Evolutionary conservation across 176 grass and related monocot species (phyloP), one percentile per base, ranked within the genome.

Genomic region (Hordeum marinum): DNA sequence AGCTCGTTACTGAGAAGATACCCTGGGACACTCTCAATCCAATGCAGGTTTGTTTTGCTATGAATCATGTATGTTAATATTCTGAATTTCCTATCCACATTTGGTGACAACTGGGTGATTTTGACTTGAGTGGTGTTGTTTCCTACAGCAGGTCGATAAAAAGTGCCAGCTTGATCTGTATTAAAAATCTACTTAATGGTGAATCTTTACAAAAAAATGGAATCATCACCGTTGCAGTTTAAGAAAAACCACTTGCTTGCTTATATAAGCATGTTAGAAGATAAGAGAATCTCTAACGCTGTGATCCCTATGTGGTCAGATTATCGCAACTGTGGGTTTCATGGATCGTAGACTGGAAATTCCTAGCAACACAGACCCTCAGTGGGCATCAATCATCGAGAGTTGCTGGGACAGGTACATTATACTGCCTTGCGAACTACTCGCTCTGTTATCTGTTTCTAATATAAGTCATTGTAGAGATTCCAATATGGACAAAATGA

Each of bases 21-120:
- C 96, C 96, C 32, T 98, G 96, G 96, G 90, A 94, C 55, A 90
- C 93, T 89, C 90, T 98, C 75, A 98, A 95, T 89, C 78, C 89
- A 14, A 90, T 95, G 82, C 96, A 98, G 93, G 96, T 95, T 63
- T 4, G 18, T 83, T 63, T 50, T 5, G 35, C 42, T 25, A 82
- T 13, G 25, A 34, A 59, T 77, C 64, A 55, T 46, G 0, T 42
- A 23, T n/a, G 3, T 81, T 29, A 54, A 4, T 48, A 25, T 32
- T 40, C 42, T 4, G 11, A 39, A 8, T 70, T 59, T 46, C 62
- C 7, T 7, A 29, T 62, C 29, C 50, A 60, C 3, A 36, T 11
- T 41, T 40, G 40, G 29, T 81, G 37, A 7, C 4, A 41, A 59
- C 59, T 58, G 6, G 41, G 29, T 50, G 68, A 10, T 40, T 75